These are phyloP conservation scores for Monilinia laxa DNA, from an alignment of 2,329 filamentous ascomycete genomes.

Conservation along the genomic window DNA sequence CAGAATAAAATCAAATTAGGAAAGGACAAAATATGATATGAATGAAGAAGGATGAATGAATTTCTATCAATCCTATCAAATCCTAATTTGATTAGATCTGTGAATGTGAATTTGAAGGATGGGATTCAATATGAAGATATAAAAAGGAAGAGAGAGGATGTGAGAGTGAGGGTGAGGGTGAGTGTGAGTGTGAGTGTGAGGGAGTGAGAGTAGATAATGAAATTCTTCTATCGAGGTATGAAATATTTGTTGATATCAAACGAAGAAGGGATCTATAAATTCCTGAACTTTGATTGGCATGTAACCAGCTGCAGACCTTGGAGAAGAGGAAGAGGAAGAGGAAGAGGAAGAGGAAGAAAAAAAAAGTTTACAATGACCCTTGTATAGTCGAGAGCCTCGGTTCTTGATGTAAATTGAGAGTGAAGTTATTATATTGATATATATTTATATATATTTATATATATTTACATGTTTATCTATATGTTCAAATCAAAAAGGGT, in stretches of 20 bases:
- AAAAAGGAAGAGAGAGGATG: neutral
- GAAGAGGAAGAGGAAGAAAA: neutral
- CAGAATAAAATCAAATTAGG: slow-evolving; percentile 8
- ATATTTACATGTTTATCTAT: too few relatives aligned
- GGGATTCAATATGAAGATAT: neutral
- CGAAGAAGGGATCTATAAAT: neutral
- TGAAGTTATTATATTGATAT: too few relatives aligned
- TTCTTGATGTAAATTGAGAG: neutral
- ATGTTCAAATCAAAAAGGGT: too few relatives aligned
- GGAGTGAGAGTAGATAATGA: neutral
- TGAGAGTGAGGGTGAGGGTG: neutral
- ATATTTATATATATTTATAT: too few relatives aligned
- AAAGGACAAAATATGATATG: slow-evolving; percentile 6
- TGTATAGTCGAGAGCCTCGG: slow-evolving; percentile 6
- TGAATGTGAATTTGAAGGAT: neutral
- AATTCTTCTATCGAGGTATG: neutral
- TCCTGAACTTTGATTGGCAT: slow-evolving; percentile 4
- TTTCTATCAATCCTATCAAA: neutral
- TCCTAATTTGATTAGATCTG: neutral
- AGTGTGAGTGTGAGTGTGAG: too few relatives aligned
- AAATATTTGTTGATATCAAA: slow-evolving; percentile 3
- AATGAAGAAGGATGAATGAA: too few relatives aligned
- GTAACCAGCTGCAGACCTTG: neutral
- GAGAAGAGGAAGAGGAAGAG: neutral
- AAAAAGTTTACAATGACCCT: neutral